These are phyloP conservation scores for Urtica urens DNA, from an alignment of 306 rosid species.

Conservation along the genomic window DNA sequence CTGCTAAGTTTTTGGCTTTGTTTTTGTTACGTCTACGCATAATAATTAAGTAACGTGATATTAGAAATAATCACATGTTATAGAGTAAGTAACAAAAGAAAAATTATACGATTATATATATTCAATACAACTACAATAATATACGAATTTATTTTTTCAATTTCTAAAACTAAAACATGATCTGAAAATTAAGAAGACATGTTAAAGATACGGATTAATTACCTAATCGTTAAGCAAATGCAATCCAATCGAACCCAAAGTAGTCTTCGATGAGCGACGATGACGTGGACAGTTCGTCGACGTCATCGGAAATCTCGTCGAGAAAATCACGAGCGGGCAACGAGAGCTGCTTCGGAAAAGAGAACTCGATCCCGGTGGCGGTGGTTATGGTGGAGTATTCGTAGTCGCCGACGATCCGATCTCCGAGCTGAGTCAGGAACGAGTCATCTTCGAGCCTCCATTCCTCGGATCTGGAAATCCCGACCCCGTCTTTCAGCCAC, in stretches of 20 bases:
- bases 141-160: no score
- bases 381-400: constrained; percentile 12
- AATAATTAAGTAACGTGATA: no score
- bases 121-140: no score
- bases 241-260: constrained; percentile 36
- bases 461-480: constrained; percentile 41
- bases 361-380: constrained; percentile 19
- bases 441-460: constrained; percentile 48
- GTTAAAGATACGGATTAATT: no score
- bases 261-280: constrained; percentile 16
- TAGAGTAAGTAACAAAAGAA: no score
- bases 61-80: no score
- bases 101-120: no score
- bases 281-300: constrained; percentile 13
- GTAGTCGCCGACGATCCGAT: constrained; percentile 4
- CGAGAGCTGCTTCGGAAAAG: constrained; percentile 20
- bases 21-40: no score
- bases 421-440: constrained; percentile 31
- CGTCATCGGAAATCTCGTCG: constrained; percentile 26
- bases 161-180: no score
- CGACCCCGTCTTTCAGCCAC: constrained; percentile 78
- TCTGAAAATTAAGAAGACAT: no score
- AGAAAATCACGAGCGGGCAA: constrained; percentile 25
- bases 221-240: constrained; percentile 35
- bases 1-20: no score